A percentile compares a stretch with the other conserved stretches of the same genome.
These are phyloP conservation scores for Ganoderma lucidum DNA, from an alignment of 1,284 basidiomycete species.

Conservation along the genomic window DNA sequence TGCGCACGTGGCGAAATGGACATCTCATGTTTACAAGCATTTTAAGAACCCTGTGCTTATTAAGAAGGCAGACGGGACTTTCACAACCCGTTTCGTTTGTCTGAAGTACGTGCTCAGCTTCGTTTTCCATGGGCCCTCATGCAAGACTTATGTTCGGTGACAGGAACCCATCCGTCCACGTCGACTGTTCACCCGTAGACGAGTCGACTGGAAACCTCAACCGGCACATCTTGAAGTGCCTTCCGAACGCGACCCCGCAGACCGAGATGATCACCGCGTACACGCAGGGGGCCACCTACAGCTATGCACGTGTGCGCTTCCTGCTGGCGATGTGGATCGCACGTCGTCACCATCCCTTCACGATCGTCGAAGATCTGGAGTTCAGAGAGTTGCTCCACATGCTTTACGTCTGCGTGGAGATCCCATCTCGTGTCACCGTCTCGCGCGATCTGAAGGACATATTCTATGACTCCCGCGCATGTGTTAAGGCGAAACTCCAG, in stretches of 20 bases:
- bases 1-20: background rate
- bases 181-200: background rate
- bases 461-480: conserved; percentile 16
- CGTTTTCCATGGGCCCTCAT: too few relatives aligned
- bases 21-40: background rate
- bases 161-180: background rate
- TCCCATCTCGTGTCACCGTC: conserved; percentile 26
- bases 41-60: background rate
- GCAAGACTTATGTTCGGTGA: too few relatives aligned
- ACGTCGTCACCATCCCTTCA: conserved; percentile 27
- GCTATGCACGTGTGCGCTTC: background rate
- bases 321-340: conserved; percentile 9
- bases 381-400: conserved; percentile 27
- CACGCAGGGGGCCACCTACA: background rate
- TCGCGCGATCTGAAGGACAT: conserved; percentile 29
- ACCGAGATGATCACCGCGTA: background rate
- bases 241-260: background rate
- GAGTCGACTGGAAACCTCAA: conserved; percentile 6
- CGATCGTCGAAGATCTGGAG: conserved; percentile 28
- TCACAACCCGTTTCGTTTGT: background rate
- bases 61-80: background rate
- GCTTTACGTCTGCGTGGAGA: conserved; percentile 23
- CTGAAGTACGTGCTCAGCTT: background rate
- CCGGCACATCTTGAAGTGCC: background rate
- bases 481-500: conserved; percentile 21